Base-by-base conservation (phyloP, 2,329 filamentous ascomycete species). In the Trichoderma sp. region DNA sequence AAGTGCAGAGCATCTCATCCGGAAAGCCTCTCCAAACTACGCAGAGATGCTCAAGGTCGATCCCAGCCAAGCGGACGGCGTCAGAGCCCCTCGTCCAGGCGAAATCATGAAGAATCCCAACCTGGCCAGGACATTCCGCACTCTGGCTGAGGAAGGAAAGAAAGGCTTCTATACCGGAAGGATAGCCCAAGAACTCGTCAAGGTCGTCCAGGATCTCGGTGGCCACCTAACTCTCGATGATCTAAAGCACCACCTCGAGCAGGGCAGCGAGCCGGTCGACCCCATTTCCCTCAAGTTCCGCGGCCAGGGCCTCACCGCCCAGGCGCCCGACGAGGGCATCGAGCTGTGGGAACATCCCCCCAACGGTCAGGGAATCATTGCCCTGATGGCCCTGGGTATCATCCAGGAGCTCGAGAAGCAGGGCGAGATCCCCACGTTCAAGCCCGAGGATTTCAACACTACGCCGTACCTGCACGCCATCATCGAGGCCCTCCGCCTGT, bases 291-390 rank as follows among this genome's bases (percentile, higher is more conserved):
- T 97, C 59, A 88, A 90, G 69, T 94, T 94, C 78, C 85, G 82
- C 0, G 90, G 91, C 9, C 90, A 93, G 73, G 82, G 81, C 3
- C 77, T 81, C 0, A 70, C 70, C 2, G 71, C 6, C 17, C 32
- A 53, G 2, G 34, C n/a, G 2, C 2, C 57, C n/a, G 71, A 78
- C 9, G 78, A 82, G 13, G 88, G 89, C 10, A 85, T 97, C 50
- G 89, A 97, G 75, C 82, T 99, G 0, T 98, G 94, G 94, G 95
- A 99, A 76, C 94, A 98, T 76, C 94, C 94, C 39, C 95, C 95
- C 9, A 98, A 98, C 74, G 94, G 95, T 0, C 95, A 98, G 79
- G 95, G 95, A 2, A 94, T 98, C 71, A 92, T 98, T 2, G 95
- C 95, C 0, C 82, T 98, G 35, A 97, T 98, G 90, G 92, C 95